Percentiles rank a stretch among this genome's conserved stretches.
Evolutionary conservation across 2,329 filamentous ascomycete genomes (phyloP).

Genomic region (Aspergillus spinulosporus): DNA sequence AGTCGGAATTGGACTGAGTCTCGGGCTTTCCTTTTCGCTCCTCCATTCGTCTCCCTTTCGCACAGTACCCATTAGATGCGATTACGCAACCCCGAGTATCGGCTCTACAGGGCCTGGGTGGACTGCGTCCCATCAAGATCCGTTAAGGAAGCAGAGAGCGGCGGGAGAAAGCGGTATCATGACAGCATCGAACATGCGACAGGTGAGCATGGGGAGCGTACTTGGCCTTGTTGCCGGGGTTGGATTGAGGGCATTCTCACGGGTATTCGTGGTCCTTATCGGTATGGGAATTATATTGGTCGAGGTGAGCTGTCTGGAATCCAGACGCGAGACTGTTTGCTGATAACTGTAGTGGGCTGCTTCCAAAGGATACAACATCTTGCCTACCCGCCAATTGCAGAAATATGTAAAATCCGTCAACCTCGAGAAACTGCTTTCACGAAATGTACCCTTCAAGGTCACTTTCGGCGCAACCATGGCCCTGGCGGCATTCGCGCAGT

Average conservation of each 20-base stretch:
- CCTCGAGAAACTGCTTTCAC: slow-evolving; percentile 38
- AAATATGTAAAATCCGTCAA: slow-evolving; percentile 44
- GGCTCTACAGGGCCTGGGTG: slow-evolving; percentile 28
- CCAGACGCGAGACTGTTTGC: background rate
- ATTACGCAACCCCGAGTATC: slow-evolving; percentile 29
- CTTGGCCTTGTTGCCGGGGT: slow-evolving; percentile 46
- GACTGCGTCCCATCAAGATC: slow-evolving; percentile 28
- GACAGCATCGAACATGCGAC: slow-evolving; percentile 41
- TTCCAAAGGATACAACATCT: slow-evolving; percentile 48
- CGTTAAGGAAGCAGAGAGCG: slow-evolving; percentile 30
- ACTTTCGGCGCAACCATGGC: slow-evolving; percentile 49
- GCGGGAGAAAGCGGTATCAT: slow-evolving; percentile 25
- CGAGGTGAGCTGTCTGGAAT: slow-evolving; percentile 38
- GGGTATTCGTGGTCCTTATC: slow-evolving; percentile 44
- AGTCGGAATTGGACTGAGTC: slow-evolving; percentile 38
- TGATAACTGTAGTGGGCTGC: slow-evolving; percentile 42
- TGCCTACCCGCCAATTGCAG: slow-evolving; percentile 44
- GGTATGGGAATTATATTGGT: slow-evolving; percentile 46
- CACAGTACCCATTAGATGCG: slow-evolving; percentile 38
- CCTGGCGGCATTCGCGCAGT: slow-evolving; percentile 48
- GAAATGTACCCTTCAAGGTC: slow-evolving; percentile 48
- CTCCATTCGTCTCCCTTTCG: slow-evolving; percentile 38
- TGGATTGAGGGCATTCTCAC: slow-evolving; percentile 47
- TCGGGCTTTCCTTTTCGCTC: slow-evolving; percentile 37
- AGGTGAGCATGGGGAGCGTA: slow-evolving; percentile 49